phyloP scores from a whole-genome alignment of 2,329 filamentous ascomycete genomes.

The Phialophora macrospora region DNA sequence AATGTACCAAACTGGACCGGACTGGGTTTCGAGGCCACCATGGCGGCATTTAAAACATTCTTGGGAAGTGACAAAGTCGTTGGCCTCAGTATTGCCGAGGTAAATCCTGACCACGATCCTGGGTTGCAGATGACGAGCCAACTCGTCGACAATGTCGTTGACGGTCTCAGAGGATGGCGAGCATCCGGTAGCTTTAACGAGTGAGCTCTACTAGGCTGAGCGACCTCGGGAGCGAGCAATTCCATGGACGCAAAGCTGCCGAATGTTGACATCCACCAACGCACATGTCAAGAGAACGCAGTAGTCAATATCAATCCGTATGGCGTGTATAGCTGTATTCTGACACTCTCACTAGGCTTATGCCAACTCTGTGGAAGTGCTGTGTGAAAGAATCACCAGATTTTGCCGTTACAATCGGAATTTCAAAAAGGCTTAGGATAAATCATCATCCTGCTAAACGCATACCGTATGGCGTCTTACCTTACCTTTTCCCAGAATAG shows the following conservation, averaged over 20 bases:
- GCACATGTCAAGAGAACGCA: neutral
- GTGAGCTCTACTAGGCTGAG: neutral
- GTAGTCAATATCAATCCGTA: neutral
- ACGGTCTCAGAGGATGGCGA: slow-evolving; percentile 1
- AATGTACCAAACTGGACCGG: slow-evolving; percentile 41
- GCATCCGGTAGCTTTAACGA: neutral
- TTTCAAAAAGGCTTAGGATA: neutral
- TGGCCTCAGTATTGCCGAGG: slow-evolving; percentile 30
- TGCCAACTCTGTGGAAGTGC: neutral
- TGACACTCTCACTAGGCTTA: neutral
- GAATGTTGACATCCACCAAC: neutral
- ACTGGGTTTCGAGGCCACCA: slow-evolving; percentile 37
- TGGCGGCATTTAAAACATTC: slow-evolving; percentile 37
- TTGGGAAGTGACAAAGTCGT: slow-evolving; percentile 36
- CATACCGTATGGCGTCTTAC: neutral
- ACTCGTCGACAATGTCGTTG: slow-evolving; percentile 21
- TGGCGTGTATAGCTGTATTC: neutral
- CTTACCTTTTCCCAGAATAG: neutral
- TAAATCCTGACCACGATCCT: slow-evolving; percentile 32
- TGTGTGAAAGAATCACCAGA: neutral
- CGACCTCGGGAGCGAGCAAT: neutral
- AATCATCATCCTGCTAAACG: neutral
- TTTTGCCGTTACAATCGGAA: neutral
- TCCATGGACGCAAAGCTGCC: neutral
- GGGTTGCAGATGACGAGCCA: slow-evolving; percentile 20